Conservation (phyloP, 2,329 filamentous ascomycete genomes). For the Gnomoniopsis sp. region DNA sequence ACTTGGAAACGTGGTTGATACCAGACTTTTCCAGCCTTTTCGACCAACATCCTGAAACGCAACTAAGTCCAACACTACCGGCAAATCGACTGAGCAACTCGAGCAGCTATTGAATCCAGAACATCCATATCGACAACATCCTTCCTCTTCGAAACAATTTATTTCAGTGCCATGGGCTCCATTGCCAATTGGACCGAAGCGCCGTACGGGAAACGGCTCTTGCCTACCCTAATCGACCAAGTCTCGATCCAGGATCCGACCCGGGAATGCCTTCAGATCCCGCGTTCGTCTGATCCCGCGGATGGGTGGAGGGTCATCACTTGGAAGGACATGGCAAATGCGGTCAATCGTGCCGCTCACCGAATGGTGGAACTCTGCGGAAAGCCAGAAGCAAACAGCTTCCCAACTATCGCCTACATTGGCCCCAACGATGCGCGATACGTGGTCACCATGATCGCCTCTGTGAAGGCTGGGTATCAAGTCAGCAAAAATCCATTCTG, state of each 20-base stretch:
- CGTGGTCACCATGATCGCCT: slow-evolving; percentile 12
- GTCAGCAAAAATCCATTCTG: not conserved
- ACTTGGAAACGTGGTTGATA: no score
- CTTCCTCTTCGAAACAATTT: not conserved
- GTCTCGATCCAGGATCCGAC: slow-evolving; percentile 10
- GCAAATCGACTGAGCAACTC: no score
- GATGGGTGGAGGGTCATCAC: slow-evolving; percentile 15
- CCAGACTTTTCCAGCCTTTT: no score
- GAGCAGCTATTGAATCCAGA: not conserved
- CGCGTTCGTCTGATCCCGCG: slow-evolving; percentile 5
- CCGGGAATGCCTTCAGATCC: slow-evolving; percentile 17
- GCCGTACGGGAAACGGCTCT: slow-evolving; percentile 12
- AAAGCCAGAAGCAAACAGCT: slow-evolving; percentile 8
- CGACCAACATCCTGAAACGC: no score
- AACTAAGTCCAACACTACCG: no score
- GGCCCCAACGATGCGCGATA: slow-evolving; percentile 17
- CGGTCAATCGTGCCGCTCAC: slow-evolving; percentile 14
- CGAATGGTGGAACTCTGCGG: slow-evolving; percentile 13
- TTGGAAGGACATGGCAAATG: slow-evolving; percentile 16
- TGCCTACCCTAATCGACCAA: slow-evolving; percentile 17
- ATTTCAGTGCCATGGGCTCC: slow-evolving; percentile 8
- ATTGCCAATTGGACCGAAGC: slow-evolving; percentile 6
- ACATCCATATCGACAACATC: not conserved
- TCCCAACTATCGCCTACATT: slow-evolving; percentile 16
- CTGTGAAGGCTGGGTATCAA: slow-evolving; percentile 18